Conservation (phyloP, 495 filamentous ascomycete genomes). For the Tuber aestivum region DNA sequence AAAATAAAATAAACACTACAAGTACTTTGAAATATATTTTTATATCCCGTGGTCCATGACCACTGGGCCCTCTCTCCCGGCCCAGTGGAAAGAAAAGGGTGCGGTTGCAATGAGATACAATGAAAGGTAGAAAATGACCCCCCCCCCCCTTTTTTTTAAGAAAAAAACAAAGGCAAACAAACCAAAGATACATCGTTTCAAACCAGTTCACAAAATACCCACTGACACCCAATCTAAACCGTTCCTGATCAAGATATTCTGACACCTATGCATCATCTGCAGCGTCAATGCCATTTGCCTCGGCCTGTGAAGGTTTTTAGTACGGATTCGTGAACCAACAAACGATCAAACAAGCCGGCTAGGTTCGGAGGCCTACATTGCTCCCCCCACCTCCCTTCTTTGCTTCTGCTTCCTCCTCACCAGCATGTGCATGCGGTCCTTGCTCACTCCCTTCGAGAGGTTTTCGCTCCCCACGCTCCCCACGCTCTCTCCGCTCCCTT, state of each 20-base stretch:
- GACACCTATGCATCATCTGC: conserved; percentile 28
- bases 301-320: conserved; percentile 8
- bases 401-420: conserved; percentile 25
- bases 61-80: background rate
- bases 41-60: conserved; percentile 2
- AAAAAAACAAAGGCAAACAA: conserved; percentile 14
- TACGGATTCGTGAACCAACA: conserved; percentile 10
- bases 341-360: conserved; percentile 13
- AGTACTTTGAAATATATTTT: conserved; percentile 18
- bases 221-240: conserved; percentile 24
- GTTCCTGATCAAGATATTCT: conserved; percentile 12
- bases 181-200: background rate
- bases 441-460: conserved; percentile 28
- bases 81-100: conserved; percentile 8
- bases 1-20: conserved; percentile 17
- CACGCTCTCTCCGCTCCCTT: conserved; percentile 27
- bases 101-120: conserved; percentile 20
- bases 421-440: conserved; percentile 35
- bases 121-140: conserved; percentile 27
- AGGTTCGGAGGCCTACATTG: conserved; percentile 5
- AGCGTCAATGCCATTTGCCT: conserved; percentile 11
- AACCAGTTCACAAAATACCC: conserved; percentile 8
- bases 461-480: background rate
- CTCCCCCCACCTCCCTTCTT: conserved; percentile 22
- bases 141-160: conserved; percentile 19